phyloP scores from a whole-genome alignment of 805 yeast genomes.

The Wickerhamomyces rabaulensis region DNA sequence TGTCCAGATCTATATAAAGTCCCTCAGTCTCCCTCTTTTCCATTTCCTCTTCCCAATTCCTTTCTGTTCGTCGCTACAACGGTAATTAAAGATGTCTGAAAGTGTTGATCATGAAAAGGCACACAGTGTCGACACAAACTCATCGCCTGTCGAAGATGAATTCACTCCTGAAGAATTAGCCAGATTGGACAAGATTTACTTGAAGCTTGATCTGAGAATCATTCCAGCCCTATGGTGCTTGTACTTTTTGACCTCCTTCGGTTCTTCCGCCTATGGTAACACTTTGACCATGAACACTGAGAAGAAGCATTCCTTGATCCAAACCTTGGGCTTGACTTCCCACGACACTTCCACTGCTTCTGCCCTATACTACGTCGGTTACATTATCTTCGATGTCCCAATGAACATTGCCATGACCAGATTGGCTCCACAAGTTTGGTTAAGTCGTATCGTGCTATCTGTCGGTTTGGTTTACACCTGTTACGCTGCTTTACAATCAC shows the following conservation, averaged over 20 bases:
- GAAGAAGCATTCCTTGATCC: constrained; percentile 54
- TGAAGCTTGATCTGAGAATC: constrained; percentile 62
- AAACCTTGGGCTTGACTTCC: constrained; percentile 43
- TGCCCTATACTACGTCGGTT: constrained; percentile 79
- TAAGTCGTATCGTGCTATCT: constrained; percentile 67
- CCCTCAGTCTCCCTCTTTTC: not conserved
- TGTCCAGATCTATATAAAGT: not conserved
- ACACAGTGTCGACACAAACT: not conserved
- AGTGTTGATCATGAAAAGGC: not conserved
- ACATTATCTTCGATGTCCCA: constrained; percentile 80
- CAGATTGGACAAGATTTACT: constrained; percentile 48
- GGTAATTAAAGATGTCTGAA: not conserved
- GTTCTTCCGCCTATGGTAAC: constrained; percentile 70
- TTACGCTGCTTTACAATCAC: constrained; percentile 53
- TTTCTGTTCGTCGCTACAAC: not conserved
- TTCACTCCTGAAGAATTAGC: constrained; percentile 26
- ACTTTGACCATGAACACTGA: constrained; percentile 73
- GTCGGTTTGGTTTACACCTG: constrained; percentile 78
- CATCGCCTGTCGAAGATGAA: constrained; percentile 1
- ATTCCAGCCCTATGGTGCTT: constrained; percentile 80
- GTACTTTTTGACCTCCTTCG: constrained; percentile 76
- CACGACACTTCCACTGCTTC: constrained; percentile 68
- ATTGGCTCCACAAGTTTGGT: constrained; percentile 81
- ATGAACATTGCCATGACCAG: constrained; percentile 84
- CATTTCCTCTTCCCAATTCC: not conserved